phyloP scores from a whole-genome alignment of 371 early-diverging fungal genomes.

The Mucor saturninus region DNA sequence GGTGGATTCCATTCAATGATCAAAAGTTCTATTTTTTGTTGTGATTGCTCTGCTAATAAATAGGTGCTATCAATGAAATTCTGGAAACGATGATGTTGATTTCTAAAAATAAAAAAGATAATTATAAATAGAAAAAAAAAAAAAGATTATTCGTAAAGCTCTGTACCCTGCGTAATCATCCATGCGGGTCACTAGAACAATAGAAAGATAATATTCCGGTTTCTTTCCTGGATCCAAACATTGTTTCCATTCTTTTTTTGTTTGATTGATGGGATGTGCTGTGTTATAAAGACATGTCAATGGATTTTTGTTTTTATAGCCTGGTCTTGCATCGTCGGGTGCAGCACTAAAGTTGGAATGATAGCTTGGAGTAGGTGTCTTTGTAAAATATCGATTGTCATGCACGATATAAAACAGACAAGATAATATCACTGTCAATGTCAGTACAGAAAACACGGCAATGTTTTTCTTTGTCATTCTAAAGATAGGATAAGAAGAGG shows the following conservation, averaged over 20 bases:
- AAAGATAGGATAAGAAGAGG: neutral
- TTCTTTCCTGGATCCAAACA: conserved; percentile 36
- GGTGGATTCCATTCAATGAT: conserved; percentile 57
- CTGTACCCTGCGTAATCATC: conserved; percentile 55
- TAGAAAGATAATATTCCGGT: conserved; percentile 39
- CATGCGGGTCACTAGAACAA: conserved; percentile 53
- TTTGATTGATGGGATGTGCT: conserved; percentile 12
- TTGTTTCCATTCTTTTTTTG: conserved; percentile 34
- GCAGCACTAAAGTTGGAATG: neutral
- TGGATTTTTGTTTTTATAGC: neutral
- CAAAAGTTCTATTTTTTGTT: conserved; percentile 47
- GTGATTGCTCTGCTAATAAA: conserved; percentile 43
- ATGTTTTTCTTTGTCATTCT: neutral
- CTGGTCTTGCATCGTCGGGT: neutral
- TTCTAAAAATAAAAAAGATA: conserved; percentile 20
- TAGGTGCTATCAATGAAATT: conserved; percentile 51
- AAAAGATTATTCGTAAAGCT: neutral
- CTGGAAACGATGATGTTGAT: conserved; percentile 51
- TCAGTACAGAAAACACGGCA: neutral
- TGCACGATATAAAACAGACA: neutral
- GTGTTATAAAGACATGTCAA: conserved; percentile 26
- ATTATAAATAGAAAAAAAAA: neutral
- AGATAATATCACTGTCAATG: neutral
- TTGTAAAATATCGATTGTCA: neutral
- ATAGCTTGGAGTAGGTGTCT: neutral